Evolutionary conservation across 2,329 filamentous ascomycete species (phyloP).

Genomic region (Cercospora sojina): DNA sequence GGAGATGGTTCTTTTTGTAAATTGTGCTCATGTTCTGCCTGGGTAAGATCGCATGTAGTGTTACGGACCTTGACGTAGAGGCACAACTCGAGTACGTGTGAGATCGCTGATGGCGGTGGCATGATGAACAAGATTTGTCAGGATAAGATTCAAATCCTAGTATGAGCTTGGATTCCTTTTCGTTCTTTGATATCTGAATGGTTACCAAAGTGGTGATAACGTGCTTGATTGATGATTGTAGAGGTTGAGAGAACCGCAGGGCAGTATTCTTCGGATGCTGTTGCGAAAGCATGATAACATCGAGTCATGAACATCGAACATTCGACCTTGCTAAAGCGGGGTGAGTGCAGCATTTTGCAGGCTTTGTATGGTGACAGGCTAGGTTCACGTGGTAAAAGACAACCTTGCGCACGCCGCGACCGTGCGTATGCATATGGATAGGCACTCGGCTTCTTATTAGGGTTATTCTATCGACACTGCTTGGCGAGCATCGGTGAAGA

Average conservation of each 20-base stretch:
- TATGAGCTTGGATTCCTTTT: neutral
- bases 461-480: neutral
- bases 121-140: neutral
- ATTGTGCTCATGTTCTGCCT: neutral
- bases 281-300: neutral
- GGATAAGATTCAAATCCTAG: neutral
- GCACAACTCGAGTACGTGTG: constrained; percentile 20
- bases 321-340: neutral
- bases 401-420: neutral
- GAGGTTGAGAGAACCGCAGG: neutral
- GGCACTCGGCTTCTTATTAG: neutral
- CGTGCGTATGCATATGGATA: neutral
- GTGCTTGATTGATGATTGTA: neutral
- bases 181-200: neutral
- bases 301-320: neutral
- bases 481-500: neutral
- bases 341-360: neutral
- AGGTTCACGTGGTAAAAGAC: neutral
- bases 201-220: neutral
- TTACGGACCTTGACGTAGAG: constrained; percentile 17
- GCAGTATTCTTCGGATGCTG: neutral
- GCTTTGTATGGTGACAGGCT: neutral
- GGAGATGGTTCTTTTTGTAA: neutral
- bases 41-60: neutral
- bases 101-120: constrained; percentile 13